A percentile compares a stretch with the other conserved stretches of the same genome.
Conservation (phyloP, 2,329 filamentous ascomycete genomes). For the Colletotrichum orchidophilum region DNA sequence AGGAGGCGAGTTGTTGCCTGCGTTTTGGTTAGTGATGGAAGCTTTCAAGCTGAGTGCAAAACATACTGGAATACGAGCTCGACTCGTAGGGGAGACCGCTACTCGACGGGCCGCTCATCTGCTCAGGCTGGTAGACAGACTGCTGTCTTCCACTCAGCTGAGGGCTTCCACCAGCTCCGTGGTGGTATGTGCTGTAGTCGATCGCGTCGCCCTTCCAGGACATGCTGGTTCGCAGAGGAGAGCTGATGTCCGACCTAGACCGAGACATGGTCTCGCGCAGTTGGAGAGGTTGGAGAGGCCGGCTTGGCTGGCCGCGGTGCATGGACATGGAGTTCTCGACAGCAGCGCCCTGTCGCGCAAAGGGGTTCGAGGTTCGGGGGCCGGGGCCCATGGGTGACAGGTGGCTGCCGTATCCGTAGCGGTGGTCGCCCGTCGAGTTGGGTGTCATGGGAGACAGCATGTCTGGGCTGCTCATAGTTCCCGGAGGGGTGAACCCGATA, state of each 20-base stretch:
- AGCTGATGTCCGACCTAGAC: conserved; percentile 67
- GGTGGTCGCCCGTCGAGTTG: conserved; percentile 49
- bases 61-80: conserved; percentile 61
- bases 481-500: conserved; percentile 69
- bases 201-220: conserved; percentile 70
- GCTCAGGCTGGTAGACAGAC: conserved; percentile 60
- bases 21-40: conserved; percentile 35
- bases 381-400: conserved; percentile 58
- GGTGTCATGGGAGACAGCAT: conserved; percentile 66
- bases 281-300: conserved; percentile 66
- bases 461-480: conserved; percentile 60
- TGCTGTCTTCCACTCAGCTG: conserved; percentile 57
- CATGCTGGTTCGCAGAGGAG: conserved; percentile 67
- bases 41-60: neutral
- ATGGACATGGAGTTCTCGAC: conserved; percentile 51
- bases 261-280: conserved; percentile 66
- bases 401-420: conserved; percentile 62
- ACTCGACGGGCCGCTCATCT: conserved; percentile 52
- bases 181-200: conserved; percentile 64
- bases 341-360: conserved; percentile 57
- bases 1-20: conserved; percentile 59
- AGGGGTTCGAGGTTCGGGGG: conserved; percentile 62
- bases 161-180: conserved; percentile 56
- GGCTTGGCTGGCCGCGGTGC: conserved; percentile 55
- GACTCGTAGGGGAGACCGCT: conserved; percentile 60